Percentiles rank a stretch among this genome's conserved stretches.
Conservation (phyloP, 192 early-diverging fungal species). For the Coemansia reversa region DNA sequence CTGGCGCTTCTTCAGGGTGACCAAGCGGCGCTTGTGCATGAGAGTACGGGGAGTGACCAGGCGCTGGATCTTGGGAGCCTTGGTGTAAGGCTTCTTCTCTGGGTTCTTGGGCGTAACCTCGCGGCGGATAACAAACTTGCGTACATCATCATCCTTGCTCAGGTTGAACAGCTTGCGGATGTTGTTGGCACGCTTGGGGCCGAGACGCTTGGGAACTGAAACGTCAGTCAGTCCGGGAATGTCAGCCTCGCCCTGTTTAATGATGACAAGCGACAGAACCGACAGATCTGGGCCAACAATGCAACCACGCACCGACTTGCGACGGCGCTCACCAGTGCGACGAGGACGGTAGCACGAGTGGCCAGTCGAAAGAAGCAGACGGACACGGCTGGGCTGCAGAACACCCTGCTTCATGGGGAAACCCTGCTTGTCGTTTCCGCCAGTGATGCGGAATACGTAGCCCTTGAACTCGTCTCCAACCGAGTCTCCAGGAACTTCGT, state of each 20-base stretch:
- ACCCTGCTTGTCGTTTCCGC: conserved; percentile 99
- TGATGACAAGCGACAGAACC: conserved; percentile 89
- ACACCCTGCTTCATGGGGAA: conserved; percentile 99
- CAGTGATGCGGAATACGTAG: conserved; percentile 98
- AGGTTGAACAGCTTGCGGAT: conserved; percentile 99
- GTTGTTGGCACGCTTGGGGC: conserved; percentile 98
- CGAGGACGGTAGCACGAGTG: conserved; percentile 99
- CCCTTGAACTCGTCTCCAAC: conserved; percentile 99
- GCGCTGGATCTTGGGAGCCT: conserved; percentile 95
- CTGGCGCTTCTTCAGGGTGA: conserved; percentile 84
- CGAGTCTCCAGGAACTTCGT: conserved; percentile 92
- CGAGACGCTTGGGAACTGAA: conserved; percentile 93
- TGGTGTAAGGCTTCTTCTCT: conserved; percentile 92
- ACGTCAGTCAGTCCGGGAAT: conserved; percentile 95
- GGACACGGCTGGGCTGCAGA: conserved; percentile 69
- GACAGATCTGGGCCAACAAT: conserved; percentile 94
- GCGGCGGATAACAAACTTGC: conserved; percentile 99
- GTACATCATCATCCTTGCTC: conserved; percentile 97
- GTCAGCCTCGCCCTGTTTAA: conserved; percentile 96
- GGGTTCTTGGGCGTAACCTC: conserved; percentile 83
- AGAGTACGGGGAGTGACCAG: conserved; percentile 95
- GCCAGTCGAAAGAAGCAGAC: conserved; percentile 82
- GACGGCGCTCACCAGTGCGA: conserved; percentile 96
- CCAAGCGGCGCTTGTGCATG: conserved; percentile 90
- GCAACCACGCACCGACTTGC: conserved; percentile 99